Percentiles rank a stretch among this genome's conserved stretches.
Evolutionary conservation across 352 stramenopile species (phyloP).

Genomic region (Phytophthora capsici): DNA sequence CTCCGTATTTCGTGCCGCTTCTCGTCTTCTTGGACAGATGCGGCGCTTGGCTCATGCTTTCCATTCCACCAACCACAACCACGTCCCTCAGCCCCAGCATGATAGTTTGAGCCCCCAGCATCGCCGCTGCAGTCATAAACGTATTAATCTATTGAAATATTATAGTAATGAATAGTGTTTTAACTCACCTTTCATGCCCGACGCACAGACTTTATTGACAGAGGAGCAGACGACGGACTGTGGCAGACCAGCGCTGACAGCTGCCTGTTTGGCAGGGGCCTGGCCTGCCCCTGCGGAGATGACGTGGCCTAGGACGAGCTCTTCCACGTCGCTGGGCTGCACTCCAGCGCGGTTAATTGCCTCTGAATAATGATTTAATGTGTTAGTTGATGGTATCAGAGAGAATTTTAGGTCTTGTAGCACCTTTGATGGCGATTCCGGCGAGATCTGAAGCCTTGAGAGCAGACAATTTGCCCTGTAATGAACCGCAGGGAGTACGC

Average conservation of each 20-base stretch:
- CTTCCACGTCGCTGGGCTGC: constrained; percentile 74
- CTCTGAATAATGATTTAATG: constrained; percentile 25
- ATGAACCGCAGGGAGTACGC: constrained; percentile 94
- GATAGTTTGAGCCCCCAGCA: constrained; percentile 89
- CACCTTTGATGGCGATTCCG: constrained; percentile 81
- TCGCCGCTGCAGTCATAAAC: constrained; percentile 50
- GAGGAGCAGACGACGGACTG: constrained; percentile 92
- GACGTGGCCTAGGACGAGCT: constrained; percentile 96
- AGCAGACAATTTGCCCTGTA: constrained; percentile 87
- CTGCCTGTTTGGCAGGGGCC: constrained; percentile 93
- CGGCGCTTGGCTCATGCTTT: constrained; percentile 96
- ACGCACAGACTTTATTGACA: constrained; percentile 99
- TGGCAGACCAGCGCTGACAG: constrained; percentile 71
- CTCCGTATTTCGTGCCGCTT: constrained; percentile 82
- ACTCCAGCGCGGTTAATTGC: constrained; percentile 61
- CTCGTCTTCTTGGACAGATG: constrained; percentile 87
- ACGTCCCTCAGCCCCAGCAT: constrained; percentile 80
- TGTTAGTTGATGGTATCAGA: neutral
- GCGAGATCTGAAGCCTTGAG: constrained; percentile 92
- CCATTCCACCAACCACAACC: constrained; percentile 93
- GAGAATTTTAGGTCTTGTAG: neutral
- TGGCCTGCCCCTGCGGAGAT: constrained; percentile 95
- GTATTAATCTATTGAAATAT: neutral
- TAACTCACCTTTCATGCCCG: constrained; percentile 86
- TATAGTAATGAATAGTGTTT: neutral